Percentiles rank a stretch among this genome's conserved stretches.
Conservation (phyloP, 352 stramenopile genomes). For the Thraustochytrium sp. region DNA sequence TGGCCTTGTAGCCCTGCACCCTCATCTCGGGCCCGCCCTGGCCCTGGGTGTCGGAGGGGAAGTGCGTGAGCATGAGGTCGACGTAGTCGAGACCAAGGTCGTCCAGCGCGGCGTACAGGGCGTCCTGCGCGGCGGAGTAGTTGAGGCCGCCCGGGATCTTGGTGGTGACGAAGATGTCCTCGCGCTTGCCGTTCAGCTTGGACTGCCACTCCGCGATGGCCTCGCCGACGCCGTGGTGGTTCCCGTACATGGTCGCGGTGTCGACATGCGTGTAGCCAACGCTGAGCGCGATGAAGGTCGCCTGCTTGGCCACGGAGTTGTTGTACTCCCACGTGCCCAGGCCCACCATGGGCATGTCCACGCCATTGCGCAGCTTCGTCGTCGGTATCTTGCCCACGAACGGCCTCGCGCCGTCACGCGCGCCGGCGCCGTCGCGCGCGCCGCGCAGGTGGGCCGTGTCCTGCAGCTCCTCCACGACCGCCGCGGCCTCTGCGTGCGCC, state of each 20-base stretch:
- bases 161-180: constrained; percentile 57
- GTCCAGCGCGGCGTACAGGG: constrained; percentile 51
- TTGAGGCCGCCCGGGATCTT: constrained; percentile 56
- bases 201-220: constrained; percentile 53
- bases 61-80: constrained; percentile 57
- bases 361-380: neutral
- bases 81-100: constrained; percentile 56
- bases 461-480: neutral
- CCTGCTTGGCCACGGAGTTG: constrained; percentile 53
- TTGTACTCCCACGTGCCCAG: constrained; percentile 59
- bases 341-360: constrained; percentile 47
- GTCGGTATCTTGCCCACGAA: neutral
- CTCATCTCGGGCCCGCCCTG: constrained; percentile 34
- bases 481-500: no score
- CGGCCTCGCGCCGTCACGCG: no score
- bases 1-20: constrained; percentile 53
- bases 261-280: constrained; percentile 55
- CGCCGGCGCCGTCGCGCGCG: no score
- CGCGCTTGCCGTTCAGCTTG: neutral
- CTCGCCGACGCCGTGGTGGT: constrained; percentile 54
- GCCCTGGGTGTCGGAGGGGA: constrained; percentile 53
- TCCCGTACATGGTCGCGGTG: constrained; percentile 54
- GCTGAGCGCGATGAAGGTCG: constrained; percentile 51
- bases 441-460: no score
- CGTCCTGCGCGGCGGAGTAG: constrained; percentile 32